Evolutionary conservation across 495 filamentous ascomycete species (phyloP).

Genomic region (Trichoderma parareesei): DNA sequence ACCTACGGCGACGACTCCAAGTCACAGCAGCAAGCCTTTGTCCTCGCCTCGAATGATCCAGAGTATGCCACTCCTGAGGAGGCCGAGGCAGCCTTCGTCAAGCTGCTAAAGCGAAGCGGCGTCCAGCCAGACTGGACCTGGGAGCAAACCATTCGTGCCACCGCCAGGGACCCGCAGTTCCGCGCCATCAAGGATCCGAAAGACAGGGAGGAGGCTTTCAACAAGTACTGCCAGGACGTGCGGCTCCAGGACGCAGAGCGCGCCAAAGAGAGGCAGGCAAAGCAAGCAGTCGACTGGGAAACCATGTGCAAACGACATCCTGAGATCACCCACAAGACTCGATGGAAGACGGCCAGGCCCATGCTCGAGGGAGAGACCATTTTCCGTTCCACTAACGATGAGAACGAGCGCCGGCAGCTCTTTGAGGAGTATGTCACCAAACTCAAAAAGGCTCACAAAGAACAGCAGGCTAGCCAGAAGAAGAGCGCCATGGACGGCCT

Average conservation of each 20-base stretch:
- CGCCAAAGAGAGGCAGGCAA: constrained; percentile 88
- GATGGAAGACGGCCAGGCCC: constrained; percentile 92
- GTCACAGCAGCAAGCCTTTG: constrained; percentile 51
- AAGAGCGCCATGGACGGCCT: constrained; percentile 85
- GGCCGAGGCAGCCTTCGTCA: constrained; percentile 88
- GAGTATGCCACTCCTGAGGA: constrained; percentile 82
- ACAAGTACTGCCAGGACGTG: constrained; percentile 90
- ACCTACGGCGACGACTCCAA: constrained; percentile 59
- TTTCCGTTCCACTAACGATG: constrained; percentile 83
- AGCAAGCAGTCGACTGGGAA: constrained; percentile 87
- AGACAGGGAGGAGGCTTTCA: constrained; percentile 85
- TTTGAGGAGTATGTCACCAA: constrained; percentile 91
- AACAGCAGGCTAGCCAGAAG: constrained; percentile 60
- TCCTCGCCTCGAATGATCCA: constrained; percentile 61
- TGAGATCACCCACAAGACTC: constrained; percentile 95
- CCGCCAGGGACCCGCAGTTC: constrained; percentile 92
- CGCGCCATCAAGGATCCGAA: constrained; percentile 88
- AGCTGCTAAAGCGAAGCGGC: constrained; percentile 74
- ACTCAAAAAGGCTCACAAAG: constrained; percentile 67
- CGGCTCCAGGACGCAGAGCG: constrained; percentile 89
- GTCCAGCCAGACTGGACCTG: constrained; percentile 88
- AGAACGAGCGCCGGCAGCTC: constrained; percentile 80
- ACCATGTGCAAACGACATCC: constrained; percentile 95
- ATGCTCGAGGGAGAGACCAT: constrained; percentile 95
- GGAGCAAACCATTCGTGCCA: constrained; percentile 80